Conservation (phyloP, 257 asterid species). For the Ehretia macrophylla region DNA sequence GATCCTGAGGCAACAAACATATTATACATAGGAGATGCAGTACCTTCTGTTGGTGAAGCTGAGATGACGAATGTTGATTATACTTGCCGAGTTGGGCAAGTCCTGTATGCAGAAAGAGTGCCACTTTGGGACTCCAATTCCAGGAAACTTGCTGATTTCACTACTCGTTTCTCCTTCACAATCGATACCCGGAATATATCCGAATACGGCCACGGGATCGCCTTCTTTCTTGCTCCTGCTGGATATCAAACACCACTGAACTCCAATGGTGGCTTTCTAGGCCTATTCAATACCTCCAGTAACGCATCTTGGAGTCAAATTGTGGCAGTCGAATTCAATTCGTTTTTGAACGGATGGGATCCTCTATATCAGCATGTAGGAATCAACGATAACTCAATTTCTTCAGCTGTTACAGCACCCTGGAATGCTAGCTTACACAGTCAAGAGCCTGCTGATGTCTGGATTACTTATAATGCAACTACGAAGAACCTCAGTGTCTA, state of each 20-base stretch:
- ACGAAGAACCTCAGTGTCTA: no score
- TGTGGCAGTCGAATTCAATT: slow-evolving; percentile 29
- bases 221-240: slow-evolving; percentile 35
- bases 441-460: no score
- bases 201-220: slow-evolving; percentile 23
- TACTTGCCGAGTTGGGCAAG: no score
- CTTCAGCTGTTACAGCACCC: no score
- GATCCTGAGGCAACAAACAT: slow-evolving; percentile 13
- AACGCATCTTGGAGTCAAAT: slow-evolving; percentile 19
- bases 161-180: slow-evolving; percentile 26
- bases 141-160: slow-evolving; percentile 23
- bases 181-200: slow-evolving; percentile 18
- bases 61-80: slow-evolving; percentile 13
- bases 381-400: no score
- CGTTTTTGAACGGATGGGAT: slow-evolving; percentile 32
- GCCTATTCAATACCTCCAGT: no score
- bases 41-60: slow-evolving; percentile 13
- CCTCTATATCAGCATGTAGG: slow-evolving; percentile 25
- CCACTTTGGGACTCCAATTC: no score
- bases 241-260: slow-evolving; percentile 29
- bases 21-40: slow-evolving; percentile 31
- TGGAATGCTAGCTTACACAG: no score
- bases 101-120: no score
- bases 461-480: no score
- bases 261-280: no score